Base-by-base conservation (phyloP, 306 rosid species). In the Castanopsis chinensis region DNA sequence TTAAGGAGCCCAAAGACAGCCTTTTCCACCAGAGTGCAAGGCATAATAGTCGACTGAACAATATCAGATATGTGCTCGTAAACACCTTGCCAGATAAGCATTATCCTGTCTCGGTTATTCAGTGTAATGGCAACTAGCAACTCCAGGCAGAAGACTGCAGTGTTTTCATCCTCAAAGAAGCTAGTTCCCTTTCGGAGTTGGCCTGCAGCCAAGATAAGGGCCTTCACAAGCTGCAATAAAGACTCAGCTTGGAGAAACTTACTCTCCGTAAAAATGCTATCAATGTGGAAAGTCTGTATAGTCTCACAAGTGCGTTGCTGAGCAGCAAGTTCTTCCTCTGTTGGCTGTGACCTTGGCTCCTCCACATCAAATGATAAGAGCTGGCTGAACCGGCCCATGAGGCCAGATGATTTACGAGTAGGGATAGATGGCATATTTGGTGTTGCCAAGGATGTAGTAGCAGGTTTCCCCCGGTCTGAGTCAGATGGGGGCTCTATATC, bases 321-420 rank as follows among this genome's bases (percentile, higher is more conserved):
- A 84, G 99, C 99, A 75, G 97, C 98, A 75, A 95, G 92, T 76
- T 95, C 96, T 82, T 95, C 96, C 84, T 93, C 99, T 11, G 99
- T 95, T 78, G 99, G 99, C 79, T 93, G 99, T 69, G 93, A 90
- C 84, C 92, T 91, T 77, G 98, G 98, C 85, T 95, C 98, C 84
- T 95, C 99, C 5, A 95, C 90, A 76, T 95, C 98, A 78, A 95
- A 95, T 83, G 99, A 95, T 79, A 95, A 87, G 57, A 95, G 94
- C 85, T 95, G 98, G 87, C 99, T 95, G 83, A 95, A 95, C 83
- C 99, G 88, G 72, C 98, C 98, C 96, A 95, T 95, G 82, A 93
- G 84, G 67, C 99, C 97, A n/a, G 97, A 95, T 51, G 99, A 93
- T 88, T 95, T 91, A 86, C 92, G 88, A 57, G 99, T 90, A 64